Conservation (phyloP, 73 alveolate species). For the Paramecium sonneborni region DNA sequence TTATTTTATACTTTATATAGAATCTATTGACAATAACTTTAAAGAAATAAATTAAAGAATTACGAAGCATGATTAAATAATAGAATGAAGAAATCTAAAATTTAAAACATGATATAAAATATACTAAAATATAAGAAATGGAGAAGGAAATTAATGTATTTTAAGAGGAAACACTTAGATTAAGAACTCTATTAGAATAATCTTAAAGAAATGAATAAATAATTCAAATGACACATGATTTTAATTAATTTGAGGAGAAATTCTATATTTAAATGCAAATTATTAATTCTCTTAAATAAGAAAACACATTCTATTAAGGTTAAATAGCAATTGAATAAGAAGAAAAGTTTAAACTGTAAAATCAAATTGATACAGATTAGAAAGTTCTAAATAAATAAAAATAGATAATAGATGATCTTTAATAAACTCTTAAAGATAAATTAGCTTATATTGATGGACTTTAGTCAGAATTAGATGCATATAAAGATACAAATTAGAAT, state of each 20-base stretch:
- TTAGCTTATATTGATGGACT: not conserved
- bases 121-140: slow-evolving; percentile 7
- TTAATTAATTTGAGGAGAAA: slow-evolving; percentile 42
- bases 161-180: not conserved
- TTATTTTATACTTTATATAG: too few species aligned
- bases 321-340: not conserved
- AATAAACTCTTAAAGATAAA: slow-evolving; percentile 32
- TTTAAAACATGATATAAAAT: slow-evolving; percentile 43
- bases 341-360: not conserved
- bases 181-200: not conserved
- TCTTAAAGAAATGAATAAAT: slow-evolving; percentile 2
- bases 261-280: slow-evolving; percentile 21
- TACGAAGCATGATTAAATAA: not conserved
- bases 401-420: not conserved
- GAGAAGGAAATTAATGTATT: not conserved
- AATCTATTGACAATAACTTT: not conserved
- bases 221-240: slow-evolving; percentile 38
- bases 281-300: slow-evolving; percentile 7
- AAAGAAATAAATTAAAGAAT: slow-evolving; percentile 20
- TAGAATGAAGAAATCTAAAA: not conserved
- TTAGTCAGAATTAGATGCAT: not conserved
- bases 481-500: slow-evolving; percentile 33
- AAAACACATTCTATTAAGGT: not conserved
- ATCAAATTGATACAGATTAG: not conserved
- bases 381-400: slow-evolving; percentile 4